Percentiles rank a stretch among this genome's conserved stretches.
Conservation (phyloP, 768 basidiomycete genomes). For the Flagelloscypha sp. region DNA sequence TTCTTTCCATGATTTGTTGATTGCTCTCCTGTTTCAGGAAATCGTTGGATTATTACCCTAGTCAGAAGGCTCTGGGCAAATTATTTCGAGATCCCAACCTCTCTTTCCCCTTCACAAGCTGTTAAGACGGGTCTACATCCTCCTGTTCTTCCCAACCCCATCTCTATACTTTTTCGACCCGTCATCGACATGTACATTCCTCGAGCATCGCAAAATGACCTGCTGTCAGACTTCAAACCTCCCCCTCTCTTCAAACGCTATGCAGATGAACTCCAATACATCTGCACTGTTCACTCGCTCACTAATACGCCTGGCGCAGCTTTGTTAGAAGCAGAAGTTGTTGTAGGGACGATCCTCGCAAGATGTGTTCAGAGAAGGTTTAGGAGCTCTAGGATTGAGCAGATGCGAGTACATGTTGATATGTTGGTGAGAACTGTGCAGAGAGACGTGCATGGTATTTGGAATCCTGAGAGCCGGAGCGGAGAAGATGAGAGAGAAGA, state of each 20-base stretch:
- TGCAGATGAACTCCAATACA: conserved; percentile 59
- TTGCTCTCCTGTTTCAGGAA: too few relatives aligned
- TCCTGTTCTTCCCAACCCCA: conserved; percentile 27
- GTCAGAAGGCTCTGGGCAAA: too few relatives aligned
- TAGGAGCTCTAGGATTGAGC: conserved; percentile 48
- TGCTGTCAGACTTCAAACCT: too few relatives aligned
- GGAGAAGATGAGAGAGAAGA: conserved; percentile 17
- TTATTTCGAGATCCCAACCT: too few relatives aligned
- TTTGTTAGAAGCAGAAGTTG: conserved; percentile 66
- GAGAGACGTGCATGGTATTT: conserved; percentile 22
- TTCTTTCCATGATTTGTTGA: too few relatives aligned
- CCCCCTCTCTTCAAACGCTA: conserved; percentile 51
- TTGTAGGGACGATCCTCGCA: conserved; percentile 66
- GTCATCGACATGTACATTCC: too few relatives aligned
- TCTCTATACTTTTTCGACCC: conserved; percentile 11
- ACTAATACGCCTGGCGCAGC: conserved; percentile 45
- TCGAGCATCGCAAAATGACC: too few relatives aligned
- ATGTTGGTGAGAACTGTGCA: conserved; percentile 46
- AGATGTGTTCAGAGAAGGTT: conserved; percentile 57
- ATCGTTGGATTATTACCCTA: too few relatives aligned
- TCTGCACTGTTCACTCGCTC: conserved; percentile 59
- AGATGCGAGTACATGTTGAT: conserved; percentile 52
- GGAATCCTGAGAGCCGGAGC: conserved; percentile 14
- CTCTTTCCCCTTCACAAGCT: too few relatives aligned
- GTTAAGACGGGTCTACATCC: too few relatives aligned